Percentiles rank a stretch among this genome's conserved stretches.
Evolutionary conservation across 176 grass and related monocot genomes (phyloP).

Genomic region (Thalia dealbata): DNA sequence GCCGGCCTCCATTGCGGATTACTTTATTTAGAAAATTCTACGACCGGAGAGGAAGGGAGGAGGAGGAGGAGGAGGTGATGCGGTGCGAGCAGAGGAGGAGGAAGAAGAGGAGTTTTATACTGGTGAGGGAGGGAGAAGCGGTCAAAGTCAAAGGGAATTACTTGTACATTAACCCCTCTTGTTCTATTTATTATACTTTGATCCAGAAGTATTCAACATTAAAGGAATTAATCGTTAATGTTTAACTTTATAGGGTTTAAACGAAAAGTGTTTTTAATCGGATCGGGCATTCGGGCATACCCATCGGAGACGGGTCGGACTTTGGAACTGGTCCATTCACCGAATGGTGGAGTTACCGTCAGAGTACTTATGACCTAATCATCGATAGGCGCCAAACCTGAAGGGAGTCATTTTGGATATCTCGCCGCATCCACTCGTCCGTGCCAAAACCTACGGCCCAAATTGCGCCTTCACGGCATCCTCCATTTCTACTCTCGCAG

Average conservation of each 20-base stretch:
- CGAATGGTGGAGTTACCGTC: too few species aligned
- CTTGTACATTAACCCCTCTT: too few species aligned
- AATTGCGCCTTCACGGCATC: not conserved
- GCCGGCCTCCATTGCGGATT: conserved; percentile 13
- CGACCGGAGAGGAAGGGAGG: not conserved
- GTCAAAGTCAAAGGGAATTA: not conserved
- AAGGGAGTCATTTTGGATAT: not conserved
- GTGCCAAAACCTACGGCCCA: conserved; percentile 7
- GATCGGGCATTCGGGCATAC: too few species aligned
- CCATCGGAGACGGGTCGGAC: too few species aligned
- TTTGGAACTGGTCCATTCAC: too few species aligned
- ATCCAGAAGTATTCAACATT: too few species aligned
- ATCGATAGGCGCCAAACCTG: not conserved
- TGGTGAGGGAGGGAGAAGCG: not conserved
- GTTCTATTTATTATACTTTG: too few species aligned
- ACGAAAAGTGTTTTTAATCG: too few species aligned
- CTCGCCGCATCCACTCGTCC: not conserved
- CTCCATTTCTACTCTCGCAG: not conserved
- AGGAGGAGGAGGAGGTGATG: not conserved
- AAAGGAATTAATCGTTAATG: too few species aligned
- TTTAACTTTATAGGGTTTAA: too few species aligned
- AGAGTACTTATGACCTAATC: not conserved
- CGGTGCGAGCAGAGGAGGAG: not conserved
- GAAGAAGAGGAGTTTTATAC: not conserved
- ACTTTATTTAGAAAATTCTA: not conserved